Conservation (phyloP, 768 basidiomycete genomes). For the Albatrellus ellisii region DNA sequence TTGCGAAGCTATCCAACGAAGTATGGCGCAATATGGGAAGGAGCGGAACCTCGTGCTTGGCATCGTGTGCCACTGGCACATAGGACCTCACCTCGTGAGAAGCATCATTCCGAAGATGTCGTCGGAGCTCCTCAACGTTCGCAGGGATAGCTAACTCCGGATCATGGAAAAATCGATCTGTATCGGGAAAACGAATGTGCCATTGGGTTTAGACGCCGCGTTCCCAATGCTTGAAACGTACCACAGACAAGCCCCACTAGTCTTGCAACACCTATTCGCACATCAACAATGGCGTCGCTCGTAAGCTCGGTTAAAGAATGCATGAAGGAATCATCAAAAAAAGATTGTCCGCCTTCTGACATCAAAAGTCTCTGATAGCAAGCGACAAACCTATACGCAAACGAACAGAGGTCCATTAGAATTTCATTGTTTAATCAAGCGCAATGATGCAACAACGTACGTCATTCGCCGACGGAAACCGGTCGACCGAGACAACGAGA, state of each 20-base stretch:
- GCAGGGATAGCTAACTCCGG: slow-evolving; percentile 4
- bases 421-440: no score
- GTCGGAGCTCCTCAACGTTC: not conserved
- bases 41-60: not conserved
- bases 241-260: slow-evolving; percentile 44
- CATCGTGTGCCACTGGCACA: slow-evolving; percentile 20
- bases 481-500: not conserved
- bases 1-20: slow-evolving; percentile 12
- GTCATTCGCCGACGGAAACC: slow-evolving; percentile 11
- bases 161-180: slow-evolving; percentile 8
- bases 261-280: slow-evolving; percentile 78
- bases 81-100: slow-evolving; percentile 54
- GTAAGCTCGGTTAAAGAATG: slow-evolving; percentile 40
- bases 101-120: slow-evolving; percentile 24
- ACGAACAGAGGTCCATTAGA: slow-evolving; percentile 11
- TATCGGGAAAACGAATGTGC: slow-evolving; percentile 2
- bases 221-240: slow-evolving; percentile 24
- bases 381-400: slow-evolving; percentile 49
- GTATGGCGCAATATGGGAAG: slow-evolving; percentile 2
- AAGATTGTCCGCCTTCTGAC: slow-evolving; percentile 21
- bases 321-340: slow-evolving; percentile 38
- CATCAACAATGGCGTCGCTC: slow-evolving; percentile 63
- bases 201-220: not conserved
- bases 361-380: slow-evolving; percentile 53
- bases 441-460: slow-evolving; percentile 9